Evolutionary conservation across 306 rosid genomes (phyloP), one percentile per base, ranked within the genome.

Genomic region (Ziziphus jujuba): DNA sequence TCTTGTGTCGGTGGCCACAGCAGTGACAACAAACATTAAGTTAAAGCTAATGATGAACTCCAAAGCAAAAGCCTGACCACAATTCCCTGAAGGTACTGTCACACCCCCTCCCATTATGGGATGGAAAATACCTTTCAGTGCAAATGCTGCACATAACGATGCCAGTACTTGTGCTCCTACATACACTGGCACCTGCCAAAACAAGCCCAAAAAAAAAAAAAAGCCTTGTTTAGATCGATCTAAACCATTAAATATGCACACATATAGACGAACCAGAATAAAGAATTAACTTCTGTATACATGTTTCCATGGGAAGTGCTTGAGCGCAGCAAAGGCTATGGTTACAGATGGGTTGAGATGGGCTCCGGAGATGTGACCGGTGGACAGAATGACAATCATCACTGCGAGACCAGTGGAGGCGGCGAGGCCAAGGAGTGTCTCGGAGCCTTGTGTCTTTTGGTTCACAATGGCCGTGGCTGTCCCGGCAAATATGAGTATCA

Each of bases 1-100:
- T 74, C 93, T 80, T 1, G 93, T 87, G 75, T 88, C 96, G 59
- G 95, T 93, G 75, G 98, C 97, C 0, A 93, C 95, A 0, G 85
- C 98, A n/a, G 98, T 93, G 80, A 86, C 82, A 56, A 90, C 97
- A 51, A 93, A 93, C 97, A 90, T 93, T 79, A 93, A 97, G 78
- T 87, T 90, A 74, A 90, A 93, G 72, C 72, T 70, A 71, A 90
- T 93, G 58, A 90, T 81, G 71, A 90, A 84, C 66, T 87, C 97
- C 35, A 90, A 63, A 66, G 90, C 88, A 77, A 92, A 90, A 73
- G 97, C 91, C 71, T 87, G 91, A 0, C 83, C 87, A 66, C 81
- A 73, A 69, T 75, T 83, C 38, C 81, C 91, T 0, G 95, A 82
- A 81, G 96, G 93, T 77, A 90, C 91, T 0, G 97, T 90, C 17